Evolutionary conservation across 345 rosid species (phyloP).

Genomic region (Nephelium lappaceum): DNA sequence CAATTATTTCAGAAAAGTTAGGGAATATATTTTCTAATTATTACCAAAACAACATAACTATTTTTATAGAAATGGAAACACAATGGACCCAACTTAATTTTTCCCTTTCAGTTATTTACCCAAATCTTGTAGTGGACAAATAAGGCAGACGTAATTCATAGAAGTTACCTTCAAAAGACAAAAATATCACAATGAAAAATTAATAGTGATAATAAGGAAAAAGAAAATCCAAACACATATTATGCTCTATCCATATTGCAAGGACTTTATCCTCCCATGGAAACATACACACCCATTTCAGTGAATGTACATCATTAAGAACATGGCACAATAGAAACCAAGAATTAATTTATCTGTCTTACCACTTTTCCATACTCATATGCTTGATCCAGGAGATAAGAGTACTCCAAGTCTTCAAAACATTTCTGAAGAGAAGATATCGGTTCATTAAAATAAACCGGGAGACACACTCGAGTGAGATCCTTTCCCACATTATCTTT

Average conservation of each 20-base stretch:
- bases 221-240: not conserved
- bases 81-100: not conserved
- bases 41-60: slow-evolving; percentile 5
- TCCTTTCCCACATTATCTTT: slow-evolving; percentile 99
- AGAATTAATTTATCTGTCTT: slow-evolving; percentile 28
- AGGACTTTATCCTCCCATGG: not conserved
- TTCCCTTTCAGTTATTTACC: not conserved
- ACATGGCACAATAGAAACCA: not conserved
- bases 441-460: slow-evolving; percentile 97
- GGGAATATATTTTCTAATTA: not conserved
- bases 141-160: not conserved
- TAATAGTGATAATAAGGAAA: too few relatives aligned
- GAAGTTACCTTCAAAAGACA: not conserved
- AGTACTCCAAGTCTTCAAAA: slow-evolving; percentile 95
- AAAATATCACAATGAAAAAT: not conserved
- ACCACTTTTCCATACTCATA: slow-evolving; percentile 83
- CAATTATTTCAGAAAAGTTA: not conserved
- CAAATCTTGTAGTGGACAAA: not conserved
- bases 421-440: slow-evolving; percentile 98
- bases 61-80: not conserved
- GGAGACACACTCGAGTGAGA: slow-evolving; percentile 94
- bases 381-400: slow-evolving; percentile 87
- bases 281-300: not conserved
- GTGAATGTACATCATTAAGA: not conserved
- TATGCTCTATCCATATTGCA: not conserved